A percentile compares a stretch with the other conserved stretches of the same genome.
Evolutionary conservation across 2,329 filamentous ascomycete species (phyloP).

Genomic region (Ophiostoma piceae): DNA sequence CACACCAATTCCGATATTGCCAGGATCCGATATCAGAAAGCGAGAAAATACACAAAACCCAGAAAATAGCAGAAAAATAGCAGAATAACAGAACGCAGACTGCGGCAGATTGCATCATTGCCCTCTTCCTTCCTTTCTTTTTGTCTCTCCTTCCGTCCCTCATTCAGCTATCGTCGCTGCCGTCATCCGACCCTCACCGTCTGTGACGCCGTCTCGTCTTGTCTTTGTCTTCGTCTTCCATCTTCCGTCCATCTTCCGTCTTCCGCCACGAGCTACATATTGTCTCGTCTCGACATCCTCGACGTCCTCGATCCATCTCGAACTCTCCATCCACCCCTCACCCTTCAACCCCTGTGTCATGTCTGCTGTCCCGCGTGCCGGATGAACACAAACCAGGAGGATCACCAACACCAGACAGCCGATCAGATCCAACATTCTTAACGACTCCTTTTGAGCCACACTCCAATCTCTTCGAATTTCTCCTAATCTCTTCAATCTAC

Average conservation of each 20-base stretch:
- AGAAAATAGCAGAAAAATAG: background rate
- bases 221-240: too few relatives aligned
- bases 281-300: background rate
- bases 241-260: background rate
- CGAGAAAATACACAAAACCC: background rate
- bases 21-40: background rate
- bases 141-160: background rate
- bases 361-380: constrained; percentile 23
- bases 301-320: background rate
- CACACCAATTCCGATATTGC: background rate
- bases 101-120: background rate
- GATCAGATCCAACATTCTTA: background rate
- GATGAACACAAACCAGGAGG: constrained; percentile 21
- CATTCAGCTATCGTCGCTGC: background rate
- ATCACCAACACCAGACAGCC: background rate
- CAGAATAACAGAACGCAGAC: background rate
- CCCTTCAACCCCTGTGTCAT: constrained; percentile 24
- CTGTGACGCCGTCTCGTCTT: constrained; percentile 4
- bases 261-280: background rate
- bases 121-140: background rate
- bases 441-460: background rate
- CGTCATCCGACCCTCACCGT: constrained; percentile 6
- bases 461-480: background rate
- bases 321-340: background rate
- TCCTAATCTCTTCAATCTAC: background rate